Conservation (phyloP, 805 yeast species). For the Pichia membranifaciens region DNA sequence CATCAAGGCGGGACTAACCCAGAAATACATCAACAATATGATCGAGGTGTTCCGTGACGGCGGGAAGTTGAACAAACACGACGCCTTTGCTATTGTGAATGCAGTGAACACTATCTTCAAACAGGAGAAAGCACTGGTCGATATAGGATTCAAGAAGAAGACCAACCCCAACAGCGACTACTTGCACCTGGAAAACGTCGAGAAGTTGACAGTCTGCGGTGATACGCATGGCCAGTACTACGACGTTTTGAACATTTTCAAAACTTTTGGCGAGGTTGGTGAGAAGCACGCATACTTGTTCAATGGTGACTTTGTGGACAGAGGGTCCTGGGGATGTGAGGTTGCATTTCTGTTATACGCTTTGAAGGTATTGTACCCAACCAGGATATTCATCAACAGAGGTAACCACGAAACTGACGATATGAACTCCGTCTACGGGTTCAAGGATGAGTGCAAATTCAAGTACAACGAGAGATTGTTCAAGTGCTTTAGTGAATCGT, state of each 20-base stretch:
- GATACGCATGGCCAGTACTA: conserved; percentile 97
- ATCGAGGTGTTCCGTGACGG: conserved; percentile 69
- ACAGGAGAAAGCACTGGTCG: conserved; percentile 70
- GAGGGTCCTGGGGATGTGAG: conserved; percentile 98
- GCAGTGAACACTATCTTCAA: conserved; percentile 61
- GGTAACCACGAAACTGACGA: conserved; percentile 97
- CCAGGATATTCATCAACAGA: conserved; percentile 67
- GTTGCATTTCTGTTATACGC: conserved; percentile 78
- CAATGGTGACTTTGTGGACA: conserved; percentile 96
- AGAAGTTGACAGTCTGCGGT: conserved; percentile 80
- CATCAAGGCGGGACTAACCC: conserved; percentile 36
- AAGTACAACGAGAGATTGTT: conserved; percentile 80
- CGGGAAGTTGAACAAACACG: conserved; percentile 68
- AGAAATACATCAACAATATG: conserved; percentile 56
- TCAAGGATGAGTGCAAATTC: conserved; percentile 90
- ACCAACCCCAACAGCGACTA: conserved; percentile 34
- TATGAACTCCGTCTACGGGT: conserved; percentile 96
- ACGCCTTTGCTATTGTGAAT: conserved; percentile 74
- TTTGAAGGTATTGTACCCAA: conserved; percentile 72
- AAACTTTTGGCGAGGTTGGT: conserved; percentile 64
- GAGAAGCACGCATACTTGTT: conserved; percentile 70
- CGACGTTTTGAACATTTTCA: conserved; percentile 78
- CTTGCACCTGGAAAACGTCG: conserved; percentile 28
- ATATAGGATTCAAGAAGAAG: conserved; percentile 39
- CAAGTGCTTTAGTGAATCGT: conserved; percentile 78